These are phyloP conservation scores for Naganishia onofrii DNA, from an alignment of 768 basidiomycete species.

Conservation along the genomic window DNA sequence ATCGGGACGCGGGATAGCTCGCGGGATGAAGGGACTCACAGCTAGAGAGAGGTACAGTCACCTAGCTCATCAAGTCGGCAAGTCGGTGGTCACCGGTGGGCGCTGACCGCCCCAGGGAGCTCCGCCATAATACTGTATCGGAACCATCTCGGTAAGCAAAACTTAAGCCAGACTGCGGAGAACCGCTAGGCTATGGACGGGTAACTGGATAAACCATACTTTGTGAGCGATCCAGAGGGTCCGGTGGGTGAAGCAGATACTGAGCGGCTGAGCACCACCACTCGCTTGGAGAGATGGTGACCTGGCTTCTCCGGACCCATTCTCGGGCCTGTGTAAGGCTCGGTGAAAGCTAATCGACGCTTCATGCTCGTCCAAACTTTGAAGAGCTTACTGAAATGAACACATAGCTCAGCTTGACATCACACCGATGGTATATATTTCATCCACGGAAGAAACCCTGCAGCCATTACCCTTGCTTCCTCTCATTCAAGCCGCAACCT, in stretches of 20 bases:
- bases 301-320: neutral
- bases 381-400: neutral
- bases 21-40: no score
- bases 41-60: no score
- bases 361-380: neutral
- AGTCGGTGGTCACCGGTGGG: no score
- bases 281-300: neutral
- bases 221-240: neutral
- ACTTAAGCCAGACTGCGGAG: no score
- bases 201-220: no score
- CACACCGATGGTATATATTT: conserved; percentile 3
- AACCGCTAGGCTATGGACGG: neutral
- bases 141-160: no score
- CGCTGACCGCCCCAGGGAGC: no score
- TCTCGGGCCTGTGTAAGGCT: neutral
- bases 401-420: neutral
- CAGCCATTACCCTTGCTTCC: neutral
- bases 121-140: no score
- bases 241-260: neutral
- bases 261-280: neutral
- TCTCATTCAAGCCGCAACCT: conserved; percentile 3
- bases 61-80: no score
- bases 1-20: no score
- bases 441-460: neutral
- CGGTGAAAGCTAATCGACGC: neutral